Evolutionary conservation across 192 early-diverging fungal species (phyloP), one percentile per base, ranked within the genome.

Genomic region (Ambispora gerdemannii): DNA sequence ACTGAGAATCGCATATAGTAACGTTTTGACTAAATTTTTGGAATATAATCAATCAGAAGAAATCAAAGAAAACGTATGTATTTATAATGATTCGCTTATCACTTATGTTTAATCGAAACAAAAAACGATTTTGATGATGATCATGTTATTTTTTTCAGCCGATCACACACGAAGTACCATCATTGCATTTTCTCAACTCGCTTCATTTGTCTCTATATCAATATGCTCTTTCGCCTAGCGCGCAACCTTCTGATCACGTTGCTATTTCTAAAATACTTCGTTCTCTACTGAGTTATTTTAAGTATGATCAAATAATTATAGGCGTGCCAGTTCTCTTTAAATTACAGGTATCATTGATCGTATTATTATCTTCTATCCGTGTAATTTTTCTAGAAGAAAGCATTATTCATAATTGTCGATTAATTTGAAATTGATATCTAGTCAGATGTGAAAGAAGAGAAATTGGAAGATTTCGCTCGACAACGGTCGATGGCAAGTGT

Each of bases 221-320:
- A 35, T 69, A 56, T 35, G 32, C 52, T 47, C 15, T 55, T 15
- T 38, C n/a, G 20, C 13, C 52, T n/a, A 56, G 36, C 31, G 22
- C 67, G 4, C n/a, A 33, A 2, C 51, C 67, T 34, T 24, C 32
- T 25, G 67, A 69, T 30, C 24, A 69, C 35, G 19, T 69, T 19
- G 52, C 67, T 27, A 30, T 69, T 35, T 36, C 38, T 1, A 15
- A 3, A 13, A 52, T 69, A 28, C 38, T 69, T 25, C 50, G 36
- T 56, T 30, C 67, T 36, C 28, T 69, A 35, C 36, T 69, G 32
- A 10, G 34, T 56, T 22, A 52, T 11, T 69, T 69, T 36, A 32
- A 35, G 17, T n/a, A 15, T 38, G 67, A 69, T 24, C 67, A 69
- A 84, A 50, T 84, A 78, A 22, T 83, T 81, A 64, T 73, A 82